These are phyloP conservation scores for Cryphonectria japonica DNA, from an alignment of 2,329 filamentous ascomycete species.

Conservation along the genomic window DNA sequence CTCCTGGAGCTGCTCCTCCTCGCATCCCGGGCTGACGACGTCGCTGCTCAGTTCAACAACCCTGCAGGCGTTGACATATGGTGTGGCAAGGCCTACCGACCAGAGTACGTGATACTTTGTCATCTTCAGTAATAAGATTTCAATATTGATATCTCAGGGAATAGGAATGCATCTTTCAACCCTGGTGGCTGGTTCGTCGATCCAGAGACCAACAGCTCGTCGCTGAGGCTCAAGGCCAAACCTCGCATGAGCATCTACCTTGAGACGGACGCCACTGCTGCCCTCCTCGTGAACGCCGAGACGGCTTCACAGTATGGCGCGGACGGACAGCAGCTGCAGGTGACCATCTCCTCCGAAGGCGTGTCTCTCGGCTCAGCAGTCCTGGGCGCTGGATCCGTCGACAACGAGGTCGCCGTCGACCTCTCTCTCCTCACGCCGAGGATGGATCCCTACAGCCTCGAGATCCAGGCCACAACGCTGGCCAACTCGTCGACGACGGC, in stretches of 20 bases:
- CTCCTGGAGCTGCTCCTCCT: conserved; percentile 14
- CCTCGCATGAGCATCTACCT: conserved; percentile 53
- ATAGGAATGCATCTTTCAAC: conserved; percentile 49
- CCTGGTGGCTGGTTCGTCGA: conserved; percentile 51
- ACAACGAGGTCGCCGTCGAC: conserved; percentile 28
- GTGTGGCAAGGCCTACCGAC: conserved; percentile 28
- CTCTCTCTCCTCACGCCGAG: conserved; percentile 22
- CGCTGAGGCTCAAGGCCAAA: conserved; percentile 49
- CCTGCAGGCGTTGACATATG: conserved; percentile 28
- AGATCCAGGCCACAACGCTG: conserved; percentile 23
- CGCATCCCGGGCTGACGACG: not conserved
- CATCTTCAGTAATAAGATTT: not conserved
- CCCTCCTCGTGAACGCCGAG: conserved; percentile 47
- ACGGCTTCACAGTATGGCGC: conserved; percentile 46
- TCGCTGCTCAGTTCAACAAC: conserved; percentile 28
- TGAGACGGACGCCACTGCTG: conserved; percentile 42
- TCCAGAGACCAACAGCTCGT: conserved; percentile 40
- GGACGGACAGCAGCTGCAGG: conserved; percentile 26
- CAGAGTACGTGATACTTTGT: conserved; percentile 11
- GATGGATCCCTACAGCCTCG: conserved; percentile 28
- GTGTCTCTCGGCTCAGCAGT: conserved; percentile 15
- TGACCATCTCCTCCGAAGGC: conserved; percentile 22
- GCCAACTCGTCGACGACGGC: conserved; percentile 18
- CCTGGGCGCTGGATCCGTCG: conserved; percentile 27
- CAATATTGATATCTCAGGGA: not conserved